Evolutionary conservation across 345 rosid species (phyloP).

Genomic region (Lagerstroemia speciosa): DNA sequence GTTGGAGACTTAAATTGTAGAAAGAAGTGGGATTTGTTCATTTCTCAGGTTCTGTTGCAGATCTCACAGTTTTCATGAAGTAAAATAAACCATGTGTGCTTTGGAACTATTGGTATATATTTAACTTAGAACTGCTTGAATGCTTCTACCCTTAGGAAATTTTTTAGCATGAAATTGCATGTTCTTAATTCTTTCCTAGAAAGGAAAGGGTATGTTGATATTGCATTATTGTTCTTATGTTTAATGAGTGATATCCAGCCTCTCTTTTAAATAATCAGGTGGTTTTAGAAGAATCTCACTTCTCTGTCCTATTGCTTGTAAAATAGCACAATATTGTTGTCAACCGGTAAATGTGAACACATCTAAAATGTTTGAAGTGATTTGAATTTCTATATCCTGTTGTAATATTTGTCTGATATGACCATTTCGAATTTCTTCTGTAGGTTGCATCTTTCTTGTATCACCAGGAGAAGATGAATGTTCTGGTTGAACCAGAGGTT

Average conservation of each 20-base stretch:
- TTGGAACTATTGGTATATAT: background rate
- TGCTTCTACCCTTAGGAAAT: background rate
- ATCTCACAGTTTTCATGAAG: background rate
- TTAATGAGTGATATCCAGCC: background rate
- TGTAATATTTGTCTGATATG: background rate
- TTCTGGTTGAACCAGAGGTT: slow-evolving; percentile 93
- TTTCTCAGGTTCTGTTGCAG: no score
- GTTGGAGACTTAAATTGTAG: background rate
- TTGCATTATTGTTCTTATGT: background rate
- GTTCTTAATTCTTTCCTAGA: background rate
- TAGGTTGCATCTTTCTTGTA: slow-evolving; percentile 89
- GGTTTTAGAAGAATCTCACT: background rate
- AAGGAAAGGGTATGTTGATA: background rate
- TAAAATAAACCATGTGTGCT: background rate
- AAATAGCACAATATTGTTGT: background rate
- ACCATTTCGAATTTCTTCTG: background rate
- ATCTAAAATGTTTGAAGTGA: background rate
- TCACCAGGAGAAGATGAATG: slow-evolving; percentile 91
- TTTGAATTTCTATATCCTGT: background rate
- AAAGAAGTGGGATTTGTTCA: background rate
- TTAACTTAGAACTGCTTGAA: background rate
- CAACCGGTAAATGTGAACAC: background rate
- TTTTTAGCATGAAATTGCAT: background rate
- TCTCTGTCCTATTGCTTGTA: background rate
- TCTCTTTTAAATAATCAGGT: background rate